Percentiles rank a stretch among this genome's conserved stretches.
Conservation (phyloP, 2,329 filamentous ascomycete species). For the Grosmannia penicillata region DNA sequence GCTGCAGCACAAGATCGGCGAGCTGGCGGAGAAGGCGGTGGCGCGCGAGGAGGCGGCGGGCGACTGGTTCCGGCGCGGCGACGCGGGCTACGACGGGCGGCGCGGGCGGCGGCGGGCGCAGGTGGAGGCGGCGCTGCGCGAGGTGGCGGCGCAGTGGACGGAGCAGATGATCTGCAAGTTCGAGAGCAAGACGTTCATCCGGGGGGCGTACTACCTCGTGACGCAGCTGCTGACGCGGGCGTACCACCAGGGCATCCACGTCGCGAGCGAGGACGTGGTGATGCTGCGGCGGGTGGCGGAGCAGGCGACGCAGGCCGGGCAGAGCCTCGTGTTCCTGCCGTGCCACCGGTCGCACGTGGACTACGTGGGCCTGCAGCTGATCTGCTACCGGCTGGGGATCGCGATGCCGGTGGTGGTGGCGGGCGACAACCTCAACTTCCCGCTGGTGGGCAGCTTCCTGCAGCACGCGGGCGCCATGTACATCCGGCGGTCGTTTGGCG, state of each 20-base stretch:
- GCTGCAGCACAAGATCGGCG: conserved; percentile 56
- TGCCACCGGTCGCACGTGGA: conserved; percentile 93
- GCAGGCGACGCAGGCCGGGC: conserved; percentile 69
- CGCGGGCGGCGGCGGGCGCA: conserved; percentile 41
- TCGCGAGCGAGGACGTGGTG: conserved; percentile 85
- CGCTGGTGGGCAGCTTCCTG: conserved; percentile 73
- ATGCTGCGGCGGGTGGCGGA: conserved; percentile 70
- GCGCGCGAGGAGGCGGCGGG: conserved; percentile 65
- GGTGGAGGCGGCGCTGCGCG: conserved; percentile 57
- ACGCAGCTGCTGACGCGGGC: conserved; percentile 84
- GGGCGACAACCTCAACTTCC: conserved; percentile 93
- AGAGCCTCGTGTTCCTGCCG: conserved; percentile 90
- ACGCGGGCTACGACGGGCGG: conserved; percentile 33
- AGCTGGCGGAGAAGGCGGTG: conserved; percentile 63
- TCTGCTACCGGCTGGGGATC: conserved; percentile 86
- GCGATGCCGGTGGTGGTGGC: conserved; percentile 84
- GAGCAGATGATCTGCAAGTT: conserved; percentile 99
- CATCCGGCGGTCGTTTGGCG: conserved; percentile 83
- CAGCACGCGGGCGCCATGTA: conserved; percentile 97
- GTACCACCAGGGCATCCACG: conserved; percentile 94
- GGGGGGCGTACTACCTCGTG: conserved; percentile 76
- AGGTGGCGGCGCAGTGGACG: conserved; percentile 75
- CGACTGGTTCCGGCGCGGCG: conserved; percentile 42
- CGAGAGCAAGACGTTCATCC: conserved; percentile 85
- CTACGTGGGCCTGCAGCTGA: conserved; percentile 86